Base-by-base conservation (phyloP, 148 eudicot species). In the Chenopodium album region DNA sequence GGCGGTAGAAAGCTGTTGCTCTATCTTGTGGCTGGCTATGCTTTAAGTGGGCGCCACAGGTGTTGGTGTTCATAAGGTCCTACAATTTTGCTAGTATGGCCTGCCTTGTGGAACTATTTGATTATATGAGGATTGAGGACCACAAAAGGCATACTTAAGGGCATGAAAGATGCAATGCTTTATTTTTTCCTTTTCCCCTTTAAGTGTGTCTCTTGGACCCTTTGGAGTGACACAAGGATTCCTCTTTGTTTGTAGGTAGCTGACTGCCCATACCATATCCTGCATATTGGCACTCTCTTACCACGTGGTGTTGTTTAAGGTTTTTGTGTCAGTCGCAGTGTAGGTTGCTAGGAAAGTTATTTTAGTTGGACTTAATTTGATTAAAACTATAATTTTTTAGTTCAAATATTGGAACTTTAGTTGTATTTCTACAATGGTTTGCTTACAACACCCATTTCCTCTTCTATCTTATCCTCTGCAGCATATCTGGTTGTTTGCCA, bases 21-120 rank as follows among this genome's bases (percentile, higher is more conserved):
- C 82, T 81, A 88, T 80, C 84, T 89, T 86, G 92, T 92, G 90
- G 94, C 82, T 89, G 87, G 85, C 78, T 82, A 82, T 56, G 62
- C 71, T 79, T 78, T 69, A 69, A 69, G 83, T 20, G 73, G 83
- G 84, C 73, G 52, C 79, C 78, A 73, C 32, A 47, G 59, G 47
- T 70, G 59, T n/a, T 74, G 85, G 76, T 44, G 79, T 81, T 76
- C 77, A 75, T 59, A 76, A 17, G 56, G 84, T 84, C 78, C 84
- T 62, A 50, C 20, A 73, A 13, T n/a, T 41, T 47, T 75, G 75
- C 28, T 60, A 75, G 76, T 84, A 56, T 76, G 81, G 69, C 72
- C 83, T 85, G 73, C 72, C 83, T 85, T 79, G 81, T 79, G 85
- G 85, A 85, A 73, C 80, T 79, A 44, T 81, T 47, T 73, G 81